Percentiles rank a stretch among this genome's conserved stretches.
Conservation (phyloP, 2,329 filamentous ascomycete genomes). For the Orbilia oligospora region DNA sequence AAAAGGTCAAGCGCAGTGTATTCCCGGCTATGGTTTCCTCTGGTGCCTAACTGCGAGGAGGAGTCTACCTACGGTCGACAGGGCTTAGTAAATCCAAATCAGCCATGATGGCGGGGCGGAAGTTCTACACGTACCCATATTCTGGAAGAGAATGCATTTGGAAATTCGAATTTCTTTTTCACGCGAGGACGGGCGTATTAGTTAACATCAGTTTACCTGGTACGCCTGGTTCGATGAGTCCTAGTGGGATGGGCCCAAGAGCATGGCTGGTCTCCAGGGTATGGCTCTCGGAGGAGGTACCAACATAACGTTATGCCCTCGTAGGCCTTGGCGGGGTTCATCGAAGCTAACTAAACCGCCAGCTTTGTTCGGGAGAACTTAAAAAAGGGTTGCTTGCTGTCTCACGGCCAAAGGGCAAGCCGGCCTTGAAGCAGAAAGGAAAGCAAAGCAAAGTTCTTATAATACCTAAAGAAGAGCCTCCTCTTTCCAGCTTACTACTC, state of each 20-base stretch:
- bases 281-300: constrained; percentile 27
- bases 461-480: constrained; percentile 59
- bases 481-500: constrained; percentile 56
- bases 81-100: constrained; percentile 60
- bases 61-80: constrained; percentile 44
- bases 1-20: constrained; percentile 26
- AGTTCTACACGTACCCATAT: constrained; percentile 5
- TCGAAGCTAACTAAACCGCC: constrained; percentile 23
- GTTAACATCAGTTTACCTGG: no score
- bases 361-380: constrained; percentile 41
- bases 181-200: constrained; percentile 23
- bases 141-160: not conserved
- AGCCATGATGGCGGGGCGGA: constrained; percentile 51
- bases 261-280: constrained; percentile 41
- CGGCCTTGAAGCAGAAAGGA: constrained; percentile 27
- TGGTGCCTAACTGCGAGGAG: constrained; percentile 39
- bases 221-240: constrained; percentile 58
- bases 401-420: constrained; percentile 48
- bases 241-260: constrained; percentile 38
- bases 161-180: constrained; percentile 40
- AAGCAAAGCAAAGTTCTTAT: constrained; percentile 41
- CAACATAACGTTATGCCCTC: constrained; percentile 58
- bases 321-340: constrained; percentile 52
- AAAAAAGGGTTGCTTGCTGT: constrained; percentile 46
- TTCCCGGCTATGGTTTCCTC: constrained; percentile 42